These are phyloP conservation scores for Leptographium procerum DNA, from an alignment of 2,329 filamentous ascomycete species.

Conservation along the genomic window DNA sequence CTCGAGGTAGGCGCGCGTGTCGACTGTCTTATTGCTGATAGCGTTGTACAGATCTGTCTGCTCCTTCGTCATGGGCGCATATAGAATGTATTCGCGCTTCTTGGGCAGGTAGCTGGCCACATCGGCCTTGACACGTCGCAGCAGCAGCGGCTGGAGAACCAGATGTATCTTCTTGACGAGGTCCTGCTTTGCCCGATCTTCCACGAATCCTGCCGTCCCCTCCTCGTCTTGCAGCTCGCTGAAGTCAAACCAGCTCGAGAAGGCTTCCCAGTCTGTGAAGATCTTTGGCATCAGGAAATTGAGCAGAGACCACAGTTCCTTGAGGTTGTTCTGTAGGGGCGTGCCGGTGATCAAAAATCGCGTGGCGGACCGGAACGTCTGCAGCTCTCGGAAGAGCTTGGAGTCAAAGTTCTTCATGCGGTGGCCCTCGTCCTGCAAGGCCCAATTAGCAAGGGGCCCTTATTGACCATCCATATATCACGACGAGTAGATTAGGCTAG, in stretches of 20 bases:
- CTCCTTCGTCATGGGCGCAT: slow-evolving; percentile 80
- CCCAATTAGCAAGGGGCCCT: background rate
- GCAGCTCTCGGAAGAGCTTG: slow-evolving; percentile 76
- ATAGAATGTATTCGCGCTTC: slow-evolving; percentile 93
- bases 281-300: slow-evolving; percentile 89
- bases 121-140: slow-evolving; percentile 84
- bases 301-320: slow-evolving; percentile 87
- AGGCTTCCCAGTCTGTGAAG: slow-evolving; percentile 86
- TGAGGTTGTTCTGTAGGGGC: slow-evolving; percentile 87
- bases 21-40: slow-evolving; percentile 43
- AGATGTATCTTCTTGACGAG: slow-evolving; percentile 86
- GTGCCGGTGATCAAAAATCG: slow-evolving; percentile 89
- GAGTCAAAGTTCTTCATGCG: slow-evolving; percentile 96
- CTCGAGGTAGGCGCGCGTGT: slow-evolving; percentile 67
- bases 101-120: slow-evolving; percentile 86
- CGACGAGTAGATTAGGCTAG: background rate
- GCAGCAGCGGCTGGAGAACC: slow-evolving; percentile 80
- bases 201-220: slow-evolving; percentile 65
- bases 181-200: slow-evolving; percentile 65
- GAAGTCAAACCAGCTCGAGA: slow-evolving; percentile 96
- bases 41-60: slow-evolving; percentile 81
- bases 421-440: slow-evolving; percentile 72
- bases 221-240: slow-evolving; percentile 78
- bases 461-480: background rate
- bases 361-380: slow-evolving; percentile 82